phyloP scores from a whole-genome alignment of 1,139 yeast genomes.

The Arxiozyma telluris region DNA sequence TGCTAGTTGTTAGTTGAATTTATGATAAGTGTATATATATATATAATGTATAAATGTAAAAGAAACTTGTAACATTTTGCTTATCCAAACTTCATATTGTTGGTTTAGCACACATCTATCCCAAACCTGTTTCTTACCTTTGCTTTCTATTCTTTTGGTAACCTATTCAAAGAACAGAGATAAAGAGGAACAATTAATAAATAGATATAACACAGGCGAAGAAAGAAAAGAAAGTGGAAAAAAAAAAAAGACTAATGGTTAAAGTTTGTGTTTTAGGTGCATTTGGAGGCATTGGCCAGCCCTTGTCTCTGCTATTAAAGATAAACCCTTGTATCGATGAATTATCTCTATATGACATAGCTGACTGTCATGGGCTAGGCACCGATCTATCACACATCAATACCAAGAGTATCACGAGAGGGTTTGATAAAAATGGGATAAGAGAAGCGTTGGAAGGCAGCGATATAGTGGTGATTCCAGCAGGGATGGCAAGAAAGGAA shows the following conservation, averaged over 20 bases:
- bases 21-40: no score
- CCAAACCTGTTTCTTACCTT: no score
- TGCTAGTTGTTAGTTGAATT: no score
- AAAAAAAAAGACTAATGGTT: constrained; percentile 33
- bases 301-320: constrained; percentile 56
- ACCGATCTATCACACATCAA: constrained; percentile 67
- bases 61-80: no score
- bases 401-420: constrained; percentile 34
- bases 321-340: constrained; percentile 47
- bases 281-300: constrained; percentile 77
- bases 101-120: no score
- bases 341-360: constrained; percentile 56
- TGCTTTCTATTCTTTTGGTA: no score
- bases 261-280: constrained; percentile 73
- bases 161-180: no score
- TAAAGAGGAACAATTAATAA: neutral
- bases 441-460: constrained; percentile 44
- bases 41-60: no score
- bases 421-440: constrained; percentile 43
- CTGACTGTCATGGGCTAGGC: constrained; percentile 62
- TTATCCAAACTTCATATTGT: no score
- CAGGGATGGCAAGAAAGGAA: constrained; percentile 76
- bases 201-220: no score
- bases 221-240: neutral
- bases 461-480: constrained; percentile 62